Percentiles rank a stretch among this genome's conserved stretches.
phyloP scores from a whole-genome alignment of 371 early-diverging fungal species.

The Mortierella sp. region DNA sequence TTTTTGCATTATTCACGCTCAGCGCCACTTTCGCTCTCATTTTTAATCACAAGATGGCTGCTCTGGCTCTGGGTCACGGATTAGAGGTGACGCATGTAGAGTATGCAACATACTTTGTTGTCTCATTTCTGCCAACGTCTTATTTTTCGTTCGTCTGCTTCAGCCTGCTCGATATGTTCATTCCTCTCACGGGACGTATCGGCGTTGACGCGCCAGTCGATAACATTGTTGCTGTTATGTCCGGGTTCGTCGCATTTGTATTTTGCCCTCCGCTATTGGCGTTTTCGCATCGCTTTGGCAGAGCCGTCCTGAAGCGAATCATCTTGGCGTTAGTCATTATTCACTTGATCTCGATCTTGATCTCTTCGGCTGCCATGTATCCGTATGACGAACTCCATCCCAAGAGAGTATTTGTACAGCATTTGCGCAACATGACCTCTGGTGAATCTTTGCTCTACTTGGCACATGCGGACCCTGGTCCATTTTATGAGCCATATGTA shows the following conservation, averaged over 20 bases:
- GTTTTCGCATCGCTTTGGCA: slow-evolving; percentile 67
- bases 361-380: slow-evolving; percentile 56
- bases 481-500: slow-evolving; percentile 64
- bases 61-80: slow-evolving; percentile 1
- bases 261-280: slow-evolving; percentile 63
- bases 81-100: slow-evolving; percentile 22
- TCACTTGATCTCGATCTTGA: slow-evolving; percentile 55
- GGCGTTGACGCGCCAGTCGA: slow-evolving; percentile 78
- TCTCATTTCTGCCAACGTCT: slow-evolving; percentile 56
- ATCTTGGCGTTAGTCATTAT: slow-evolving; percentile 47
- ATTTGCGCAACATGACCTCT: slow-evolving; percentile 71
- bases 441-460: slow-evolving; percentile 67
- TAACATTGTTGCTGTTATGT: slow-evolving; percentile 68
- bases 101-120: slow-evolving; percentile 60
- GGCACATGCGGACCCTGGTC: slow-evolving; percentile 73
- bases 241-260: slow-evolving; percentile 68
- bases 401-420: slow-evolving; percentile 70
- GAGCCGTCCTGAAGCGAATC: slow-evolving; percentile 53
- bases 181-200: slow-evolving; percentile 80
- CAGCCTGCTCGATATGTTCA: slow-evolving; percentile 72
- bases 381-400: slow-evolving; percentile 76
- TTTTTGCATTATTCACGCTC: slow-evolving; percentile 27
- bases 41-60: slow-evolving; percentile 25
- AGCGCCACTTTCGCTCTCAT: slow-evolving; percentile 24
- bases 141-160: slow-evolving; percentile 61